Evolutionary conservation across 2,329 filamentous ascomycete genomes (phyloP).

Genomic region (Neospermospora avenae): DNA sequence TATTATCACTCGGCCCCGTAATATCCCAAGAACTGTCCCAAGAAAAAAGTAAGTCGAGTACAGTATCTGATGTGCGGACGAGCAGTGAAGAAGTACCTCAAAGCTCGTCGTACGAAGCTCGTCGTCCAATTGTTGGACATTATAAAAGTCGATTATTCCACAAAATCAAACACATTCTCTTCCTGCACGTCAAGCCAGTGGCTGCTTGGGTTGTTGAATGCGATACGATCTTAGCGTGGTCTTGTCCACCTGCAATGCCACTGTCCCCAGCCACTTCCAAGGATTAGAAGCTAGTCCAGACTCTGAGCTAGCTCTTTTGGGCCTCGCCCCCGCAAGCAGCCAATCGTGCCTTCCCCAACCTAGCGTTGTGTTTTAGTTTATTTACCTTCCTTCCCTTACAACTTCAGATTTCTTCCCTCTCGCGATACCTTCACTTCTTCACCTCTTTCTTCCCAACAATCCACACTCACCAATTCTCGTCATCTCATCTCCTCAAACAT

Average conservation of each 20-base stretch:
- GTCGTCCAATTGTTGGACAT: too few species aligned
- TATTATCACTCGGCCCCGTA: conserved; percentile 5
- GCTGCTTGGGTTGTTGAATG: too few species aligned
- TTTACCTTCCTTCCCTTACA: conserved; percentile 1
- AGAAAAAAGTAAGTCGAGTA: background rate
- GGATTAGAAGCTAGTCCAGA: background rate
- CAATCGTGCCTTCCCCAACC: background rate
- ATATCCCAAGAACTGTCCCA: background rate
- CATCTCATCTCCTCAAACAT: background rate
- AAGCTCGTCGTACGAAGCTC: too few species aligned
- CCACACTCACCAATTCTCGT: conserved; percentile 2
- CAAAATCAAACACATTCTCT: too few species aligned
- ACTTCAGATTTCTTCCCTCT: too few species aligned
- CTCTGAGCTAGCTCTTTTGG: background rate
- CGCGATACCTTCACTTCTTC: background rate
- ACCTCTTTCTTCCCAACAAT: background rate
- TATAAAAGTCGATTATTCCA: too few species aligned
- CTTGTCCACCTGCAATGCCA: background rate
- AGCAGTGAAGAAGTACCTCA: too few species aligned
- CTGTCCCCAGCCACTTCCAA: background rate
- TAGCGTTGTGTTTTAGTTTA: conserved; percentile 1
- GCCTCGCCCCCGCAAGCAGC: background rate
- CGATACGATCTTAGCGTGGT: background rate
- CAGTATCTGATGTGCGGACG: too few species aligned
- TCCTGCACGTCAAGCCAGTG: background rate